A percentile compares a stretch with the other conserved stretches of the same genome.
phyloP scores from a whole-genome alignment of 768 basidiomycete species.

The Chalciporus chontae region DNA sequence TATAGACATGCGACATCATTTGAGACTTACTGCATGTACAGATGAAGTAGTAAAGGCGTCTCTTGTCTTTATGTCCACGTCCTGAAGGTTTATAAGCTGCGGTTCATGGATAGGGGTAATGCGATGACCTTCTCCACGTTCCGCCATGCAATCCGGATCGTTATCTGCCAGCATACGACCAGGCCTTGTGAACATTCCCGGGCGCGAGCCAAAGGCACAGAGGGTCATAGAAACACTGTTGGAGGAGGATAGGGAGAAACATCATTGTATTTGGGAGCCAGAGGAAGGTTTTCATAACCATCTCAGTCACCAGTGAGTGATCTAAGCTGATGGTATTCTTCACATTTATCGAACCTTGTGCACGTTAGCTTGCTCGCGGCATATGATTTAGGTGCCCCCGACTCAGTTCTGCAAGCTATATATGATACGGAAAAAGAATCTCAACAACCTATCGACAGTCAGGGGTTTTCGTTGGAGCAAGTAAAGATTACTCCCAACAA shows the following conservation, averaged over 20 bases:
- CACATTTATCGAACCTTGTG: background rate
- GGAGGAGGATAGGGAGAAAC: constrained; percentile 42
- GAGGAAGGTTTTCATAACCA: constrained; percentile 51
- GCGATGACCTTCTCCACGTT: background rate
- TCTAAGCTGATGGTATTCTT: background rate
- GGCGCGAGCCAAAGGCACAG: constrained; percentile 42
- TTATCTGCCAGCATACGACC: constrained; percentile 23
- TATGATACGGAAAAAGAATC: constrained; percentile 39
- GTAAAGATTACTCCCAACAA: constrained; percentile 39
- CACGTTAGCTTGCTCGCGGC: constrained; percentile 47
- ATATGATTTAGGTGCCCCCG: constrained; percentile 52
- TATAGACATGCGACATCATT: too few relatives aligned
- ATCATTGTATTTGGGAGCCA: constrained; percentile 48
- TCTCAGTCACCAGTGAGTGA: constrained; percentile 52
- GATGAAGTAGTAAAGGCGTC: too few relatives aligned
- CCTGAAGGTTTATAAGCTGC: too few relatives aligned
- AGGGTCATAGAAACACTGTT: constrained; percentile 41
- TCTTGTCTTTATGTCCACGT: too few relatives aligned
- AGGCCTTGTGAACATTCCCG: constrained; percentile 47
- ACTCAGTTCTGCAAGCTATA: constrained; percentile 44
- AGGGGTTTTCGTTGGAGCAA: constrained; percentile 22
- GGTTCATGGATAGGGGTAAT: background rate
- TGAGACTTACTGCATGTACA: too few relatives aligned
- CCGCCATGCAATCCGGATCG: constrained; percentile 2
- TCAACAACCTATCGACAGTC: constrained; percentile 39